phyloP scores from a whole-genome alignment of 2,329 filamentous ascomycete genomes.

The Diaporthe australafricana region DNA sequence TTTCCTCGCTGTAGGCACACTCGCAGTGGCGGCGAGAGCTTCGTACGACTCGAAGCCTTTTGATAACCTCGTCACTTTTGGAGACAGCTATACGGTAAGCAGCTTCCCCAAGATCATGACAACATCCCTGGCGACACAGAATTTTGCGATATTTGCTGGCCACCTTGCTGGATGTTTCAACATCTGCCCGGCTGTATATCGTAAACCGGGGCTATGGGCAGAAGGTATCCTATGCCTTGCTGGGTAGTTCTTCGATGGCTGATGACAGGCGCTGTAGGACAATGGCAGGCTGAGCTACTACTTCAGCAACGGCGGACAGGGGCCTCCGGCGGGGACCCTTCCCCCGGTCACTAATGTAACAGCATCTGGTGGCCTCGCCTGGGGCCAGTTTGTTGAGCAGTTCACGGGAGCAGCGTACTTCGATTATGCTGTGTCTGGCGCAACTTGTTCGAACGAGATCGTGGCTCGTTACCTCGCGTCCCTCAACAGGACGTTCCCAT shows the following conservation, averaged over 20 bases:
- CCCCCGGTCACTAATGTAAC: constrained; percentile 62
- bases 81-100: constrained; percentile 74
- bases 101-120: background rate
- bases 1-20: background rate
- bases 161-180: too few species aligned
- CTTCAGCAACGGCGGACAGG: constrained; percentile 63
- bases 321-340: constrained; percentile 70
- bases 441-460: constrained; percentile 78
- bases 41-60: constrained; percentile 54
- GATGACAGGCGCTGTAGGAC: constrained; percentile 53
- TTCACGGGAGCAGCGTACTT: constrained; percentile 67
- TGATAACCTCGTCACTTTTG: constrained; percentile 75
- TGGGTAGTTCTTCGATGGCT: background rate
- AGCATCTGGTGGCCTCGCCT: constrained; percentile 73
- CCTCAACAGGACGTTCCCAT: constrained; percentile 69
- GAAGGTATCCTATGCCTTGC: background rate
- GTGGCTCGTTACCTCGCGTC: constrained; percentile 64
- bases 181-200: background rate
- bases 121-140: background rate
- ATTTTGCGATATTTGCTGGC: background rate
- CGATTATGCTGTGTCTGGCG: constrained; percentile 80
- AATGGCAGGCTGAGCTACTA: constrained; percentile 76
- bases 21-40: constrained; percentile 25
- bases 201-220: background rate
- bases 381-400: constrained; percentile 75